These are phyloP conservation scores for Metschnikowia rubicola DNA, from an alignment of 805 yeast species.

Conservation along the genomic window DNA sequence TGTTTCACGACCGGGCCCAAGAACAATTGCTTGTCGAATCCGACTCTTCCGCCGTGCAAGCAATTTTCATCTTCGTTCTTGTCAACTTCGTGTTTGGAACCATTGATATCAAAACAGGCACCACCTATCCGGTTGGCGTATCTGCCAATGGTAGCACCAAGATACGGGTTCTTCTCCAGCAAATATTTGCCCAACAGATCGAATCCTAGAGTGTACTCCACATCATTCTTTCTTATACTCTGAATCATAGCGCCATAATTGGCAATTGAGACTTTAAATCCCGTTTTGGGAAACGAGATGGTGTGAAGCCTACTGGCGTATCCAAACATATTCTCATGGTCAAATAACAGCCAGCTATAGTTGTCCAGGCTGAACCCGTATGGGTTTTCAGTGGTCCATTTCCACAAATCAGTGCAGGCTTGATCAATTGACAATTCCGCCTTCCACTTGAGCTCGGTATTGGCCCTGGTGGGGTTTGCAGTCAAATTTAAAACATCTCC, in stretches of 20 bases:
- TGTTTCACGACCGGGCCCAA: constrained; percentile 50
- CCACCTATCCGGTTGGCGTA: constrained; percentile 56
- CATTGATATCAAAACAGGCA: constrained; percentile 42
- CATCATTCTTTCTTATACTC: constrained; percentile 36
- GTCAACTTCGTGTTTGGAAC: constrained; percentile 38
- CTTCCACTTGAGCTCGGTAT: constrained; percentile 61
- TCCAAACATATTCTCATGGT: constrained; percentile 9
- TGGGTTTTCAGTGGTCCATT: constrained; percentile 70
- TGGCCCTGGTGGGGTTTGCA: constrained; percentile 67
- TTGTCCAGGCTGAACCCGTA: constrained; percentile 46
- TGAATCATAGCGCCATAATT: constrained; percentile 54
- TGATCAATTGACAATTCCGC: constrained; percentile 53
- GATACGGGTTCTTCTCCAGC: constrained; percentile 39
- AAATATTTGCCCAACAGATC: constrained; percentile 30
- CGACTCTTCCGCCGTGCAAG: constrained; percentile 54
- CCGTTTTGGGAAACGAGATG: constrained; percentile 24
- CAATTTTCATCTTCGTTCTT: constrained; percentile 36
- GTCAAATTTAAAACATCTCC: constrained; percentile 79
- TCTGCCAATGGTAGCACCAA: constrained; percentile 66
- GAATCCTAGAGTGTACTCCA: constrained; percentile 39
- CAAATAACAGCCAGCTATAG: constrained; percentile 33
- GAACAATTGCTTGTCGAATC: constrained; percentile 49
- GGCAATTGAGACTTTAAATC: constrained; percentile 39
- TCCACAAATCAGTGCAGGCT: constrained; percentile 75
- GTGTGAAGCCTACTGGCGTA: constrained; percentile 36